Conservation (phyloP, 768 basidiomycete species). For the Lentinula boryana region DNA sequence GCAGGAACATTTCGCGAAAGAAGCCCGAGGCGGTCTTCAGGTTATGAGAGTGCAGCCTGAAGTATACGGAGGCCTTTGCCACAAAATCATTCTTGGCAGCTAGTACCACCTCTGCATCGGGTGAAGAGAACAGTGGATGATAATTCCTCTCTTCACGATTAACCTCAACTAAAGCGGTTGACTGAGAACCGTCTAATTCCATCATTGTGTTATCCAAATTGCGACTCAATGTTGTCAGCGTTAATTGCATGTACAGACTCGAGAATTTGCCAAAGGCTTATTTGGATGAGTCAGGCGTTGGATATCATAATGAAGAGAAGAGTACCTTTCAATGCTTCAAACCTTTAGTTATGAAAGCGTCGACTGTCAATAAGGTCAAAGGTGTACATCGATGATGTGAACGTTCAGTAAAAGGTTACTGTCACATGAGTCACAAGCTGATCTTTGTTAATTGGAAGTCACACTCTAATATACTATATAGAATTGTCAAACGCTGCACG, state of each 20-base stretch:
- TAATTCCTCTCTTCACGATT: neutral
- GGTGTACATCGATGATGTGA: no score
- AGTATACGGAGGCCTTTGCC: slow-evolving; percentile 32
- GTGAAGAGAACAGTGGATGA: slow-evolving; percentile 48
- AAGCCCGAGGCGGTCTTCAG: slow-evolving; percentile 61
- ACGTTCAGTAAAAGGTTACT: no score
- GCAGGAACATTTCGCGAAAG: slow-evolving; percentile 55
- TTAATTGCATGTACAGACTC: neutral
- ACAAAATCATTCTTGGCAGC: slow-evolving; percentile 32
- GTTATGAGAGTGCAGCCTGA: slow-evolving; percentile 54
- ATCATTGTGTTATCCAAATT: neutral
- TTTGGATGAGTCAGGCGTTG: neutral
- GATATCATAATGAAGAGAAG: neutral
- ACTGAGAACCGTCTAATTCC: neutral
- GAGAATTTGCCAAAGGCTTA: neutral
- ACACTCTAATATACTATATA: no score
- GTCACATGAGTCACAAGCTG: no score
- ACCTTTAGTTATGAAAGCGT: no score
- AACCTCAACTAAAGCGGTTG: neutral
- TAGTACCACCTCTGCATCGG: slow-evolving; percentile 52
- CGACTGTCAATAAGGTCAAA: no score
- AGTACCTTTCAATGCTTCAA: neutral
- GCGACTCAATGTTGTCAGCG: neutral
- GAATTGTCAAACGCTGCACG: no score
- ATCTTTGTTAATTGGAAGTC: no score